Evolutionary conservation across 2,329 filamentous ascomycete species (phyloP), one percentile per base, ranked within the genome.

Genomic region (Colletotrichum truncatum): DNA sequence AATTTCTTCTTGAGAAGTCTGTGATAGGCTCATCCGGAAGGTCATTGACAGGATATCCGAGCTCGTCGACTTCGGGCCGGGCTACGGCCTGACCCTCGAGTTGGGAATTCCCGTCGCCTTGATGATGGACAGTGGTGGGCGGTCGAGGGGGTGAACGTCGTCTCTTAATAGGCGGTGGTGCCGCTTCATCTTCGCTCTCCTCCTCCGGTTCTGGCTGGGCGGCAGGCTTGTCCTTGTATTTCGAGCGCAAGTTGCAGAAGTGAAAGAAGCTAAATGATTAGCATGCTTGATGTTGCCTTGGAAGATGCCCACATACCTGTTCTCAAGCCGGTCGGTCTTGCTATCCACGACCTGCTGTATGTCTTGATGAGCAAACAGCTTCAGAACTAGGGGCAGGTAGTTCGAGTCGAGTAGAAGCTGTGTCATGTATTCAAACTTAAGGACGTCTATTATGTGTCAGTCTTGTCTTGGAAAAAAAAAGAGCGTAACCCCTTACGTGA

Each of bases 381-480:
- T 98, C 30, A 99, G 82, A 23, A 97, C 91, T 28, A 99, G 83
- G 1, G 95, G 95, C 6, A 99, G 85, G 76, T 98, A 99, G 76
- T 97, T 98, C 4, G 93, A 96, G 77, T 99, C 96, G 26, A 99
- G 85, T 10, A 99, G 82, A 3, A 99, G 86, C 74, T 99, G 96
- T 1, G 94, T 95, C 73, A 99, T 82, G 73, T 98, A 98, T 78
- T 99, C 96, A 70, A 96, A 98, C 75, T 98, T 97, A 69, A 99
- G 82, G 26, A 98, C 87, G 75, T 99, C 93, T 97, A 67, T 14
- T 52, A 59, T 7, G 16, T 16, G 16, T 25, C 12, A 21, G 10
- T 10, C 6, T 63, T 26, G 39, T n/a, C 34, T 45, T 18, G 23
- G 45, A 41, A 4, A 9, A 83, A 4, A 11, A n/a, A n/a, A n/a